Evolutionary conservation across 192 early-diverging fungal genomes (phyloP), one percentile per base, ranked within the genome.

Genomic region (Spinellus fusiger): DNA sequence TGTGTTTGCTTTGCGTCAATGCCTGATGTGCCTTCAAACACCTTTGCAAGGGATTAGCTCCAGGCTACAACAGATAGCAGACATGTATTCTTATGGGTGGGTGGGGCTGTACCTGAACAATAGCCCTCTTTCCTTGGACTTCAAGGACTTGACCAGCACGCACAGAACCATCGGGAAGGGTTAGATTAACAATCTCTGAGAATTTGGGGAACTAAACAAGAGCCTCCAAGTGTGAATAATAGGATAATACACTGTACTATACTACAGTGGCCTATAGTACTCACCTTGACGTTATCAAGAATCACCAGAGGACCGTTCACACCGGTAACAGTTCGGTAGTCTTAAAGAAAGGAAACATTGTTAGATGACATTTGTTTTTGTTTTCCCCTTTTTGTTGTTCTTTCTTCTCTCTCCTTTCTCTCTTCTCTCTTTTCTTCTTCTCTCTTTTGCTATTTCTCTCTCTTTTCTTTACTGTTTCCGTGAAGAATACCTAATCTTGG

Each of bases 261-360:
- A 44, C 13, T 12, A 22, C 5, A 20, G 7, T 22, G 12, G 9
- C 32, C 29, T 25, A 51, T 10, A 27, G 9, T 20, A 59, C 58
- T 26, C 73, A 93, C 91, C 86, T 98, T 97, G 70, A 99, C 92
- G 70, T 98, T 93, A 77, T 99, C 96, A 56, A 99, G 82, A 79
- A 98, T 95, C 32, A 99, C 96, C 54, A 99, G 79, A 38, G 96
- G 96, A 29, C 96, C 96, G 76, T 98, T 99, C 27, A 99, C 93
- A 70, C 96, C 94, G 13, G 93, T 78, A 34, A 99, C 94, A 25
- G 96, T 99, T 47, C 94, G 80, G 77, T 99, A 99, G 74, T 99
- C 96, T 96, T 66, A 33, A 23, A 9, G 46, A 26, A 44, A 12
- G n/a, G 26, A n/a, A n/a, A n/a, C n/a, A n/a, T n/a, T n/a, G 12